Conservation (phyloP, 352 stramenopile genomes). For the Globisporangium splendens region DNA sequence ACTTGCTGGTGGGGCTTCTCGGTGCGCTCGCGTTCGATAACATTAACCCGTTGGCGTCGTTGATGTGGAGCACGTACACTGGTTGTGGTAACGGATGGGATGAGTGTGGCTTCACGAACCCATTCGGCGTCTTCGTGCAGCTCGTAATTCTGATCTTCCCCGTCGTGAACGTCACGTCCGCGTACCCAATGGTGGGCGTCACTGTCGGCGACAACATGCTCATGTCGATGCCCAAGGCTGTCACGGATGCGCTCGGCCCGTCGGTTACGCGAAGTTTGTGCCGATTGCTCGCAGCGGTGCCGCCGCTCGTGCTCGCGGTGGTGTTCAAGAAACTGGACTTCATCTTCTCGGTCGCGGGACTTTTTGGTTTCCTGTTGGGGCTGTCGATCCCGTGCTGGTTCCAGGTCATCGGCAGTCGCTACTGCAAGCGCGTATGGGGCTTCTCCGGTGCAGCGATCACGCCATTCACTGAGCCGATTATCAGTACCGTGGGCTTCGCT, state of each 20-base stretch:
- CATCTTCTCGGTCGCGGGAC: conserved; percentile 73
- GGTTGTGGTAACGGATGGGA: conserved; percentile 80
- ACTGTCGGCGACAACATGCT: conserved; percentile 86
- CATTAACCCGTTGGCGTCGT: conserved; percentile 70
- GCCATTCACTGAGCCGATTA: conserved; percentile 54
- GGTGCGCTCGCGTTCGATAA: conserved; percentile 72
- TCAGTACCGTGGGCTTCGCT: conserved; percentile 68
- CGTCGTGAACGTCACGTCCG: conserved; percentile 80
- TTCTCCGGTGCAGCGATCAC: conserved; percentile 66
- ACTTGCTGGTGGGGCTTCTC: conserved; percentile 70
- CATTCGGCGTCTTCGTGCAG: conserved; percentile 57
- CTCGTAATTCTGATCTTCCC: conserved; percentile 81
- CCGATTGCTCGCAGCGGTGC: conserved; percentile 57
- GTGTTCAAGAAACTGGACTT: conserved; percentile 88
- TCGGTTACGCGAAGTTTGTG: conserved; percentile 46
- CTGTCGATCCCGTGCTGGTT: conserved; percentile 84
- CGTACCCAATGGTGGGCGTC: conserved; percentile 82
- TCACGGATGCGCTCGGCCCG: conserved; percentile 52
- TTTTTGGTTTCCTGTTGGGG: conserved; percentile 77
- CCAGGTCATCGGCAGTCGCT: conserved; percentile 76
- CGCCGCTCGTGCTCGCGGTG: conserved; percentile 69
- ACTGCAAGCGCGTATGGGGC: conserved; percentile 71
- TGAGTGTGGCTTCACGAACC: conserved; percentile 40
- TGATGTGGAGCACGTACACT: conserved; percentile 81
- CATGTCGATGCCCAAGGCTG: conserved; percentile 67